These are phyloP conservation scores for Teratosphaeriaceae sp. DNA, from an alignment of 2,329 filamentous ascomycete species.

Conservation along the genomic window DNA sequence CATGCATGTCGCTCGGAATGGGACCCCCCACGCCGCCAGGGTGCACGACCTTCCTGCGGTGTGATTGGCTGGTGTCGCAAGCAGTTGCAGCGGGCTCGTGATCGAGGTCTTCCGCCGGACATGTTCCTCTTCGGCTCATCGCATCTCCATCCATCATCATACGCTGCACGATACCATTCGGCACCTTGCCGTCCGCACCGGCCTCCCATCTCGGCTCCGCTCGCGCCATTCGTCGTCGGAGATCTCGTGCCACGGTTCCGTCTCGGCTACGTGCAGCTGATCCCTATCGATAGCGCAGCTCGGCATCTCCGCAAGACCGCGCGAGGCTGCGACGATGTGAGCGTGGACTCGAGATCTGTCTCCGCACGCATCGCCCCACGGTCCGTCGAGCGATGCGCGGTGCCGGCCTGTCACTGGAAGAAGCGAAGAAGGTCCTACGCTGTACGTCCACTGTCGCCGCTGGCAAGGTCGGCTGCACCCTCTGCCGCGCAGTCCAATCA, in stretches of 20 bases:
- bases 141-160: background rate
- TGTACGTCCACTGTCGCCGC: conserved; percentile 12
- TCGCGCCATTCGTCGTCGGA: background rate
- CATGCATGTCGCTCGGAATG: background rate
- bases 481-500: conserved; percentile 20
- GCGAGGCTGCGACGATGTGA: conserved; percentile 2
- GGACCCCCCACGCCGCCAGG: background rate
- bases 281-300: conserved; percentile 1
- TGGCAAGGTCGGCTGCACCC: conserved; percentile 9
- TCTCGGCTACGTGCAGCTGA: conserved; percentile 2
- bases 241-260: background rate
- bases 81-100: conserved; percentile 2
- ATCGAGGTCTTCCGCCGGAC: background rate
- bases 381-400: conserved; percentile 18
- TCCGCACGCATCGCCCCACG: conserved; percentile 10
- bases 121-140: background rate
- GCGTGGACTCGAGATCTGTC: conserved; percentile 35
- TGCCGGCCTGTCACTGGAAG: conserved; percentile 16
- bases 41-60: background rate
- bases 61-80: background rate
- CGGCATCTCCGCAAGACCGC: background rate
- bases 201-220: background rate
- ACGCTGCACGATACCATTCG: background rate
- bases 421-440: conserved; percentile 13
- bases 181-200: background rate